Evolutionary conservation across 2,329 filamentous ascomycete genomes (phyloP), one percentile per base, ranked within the genome.

Genomic region (Aureobasidium sp.): DNA sequence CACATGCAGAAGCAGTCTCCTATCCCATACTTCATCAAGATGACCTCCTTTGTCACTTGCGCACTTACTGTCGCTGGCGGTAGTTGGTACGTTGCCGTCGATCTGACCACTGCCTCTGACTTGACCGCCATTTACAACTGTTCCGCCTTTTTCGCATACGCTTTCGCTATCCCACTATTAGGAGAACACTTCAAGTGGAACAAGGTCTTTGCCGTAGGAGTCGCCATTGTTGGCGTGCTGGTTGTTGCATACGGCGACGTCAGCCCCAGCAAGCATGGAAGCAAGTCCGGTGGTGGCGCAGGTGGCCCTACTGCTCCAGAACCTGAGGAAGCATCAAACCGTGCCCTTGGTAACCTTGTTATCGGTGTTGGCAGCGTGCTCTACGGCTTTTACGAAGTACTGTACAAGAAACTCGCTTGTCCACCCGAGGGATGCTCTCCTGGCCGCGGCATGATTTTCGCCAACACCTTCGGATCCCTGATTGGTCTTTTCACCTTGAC

Each of bases 111-210:
- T 3, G 89, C 94, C 2, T 91, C 89, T 67, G 94, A 99, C 74
- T 77, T 99, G 69, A 99, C 94, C 0, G 94, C 94, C 60, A 99
- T 99, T 69, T 99, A 99, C 82, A 99, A 99, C 77, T 99, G 94
- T 80, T 96, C 90, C 59, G 93, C 94, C 63, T 99, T 99, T 77
- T 99, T 99, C 74, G 94, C 94, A 53, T 99, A 99, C 72, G 93
- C 90, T 13, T 99, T 99, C 73, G 95, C 90, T 50, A 91, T 99
- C 48, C 91, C 92, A 0, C 77, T 99, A 20, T 80, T 99, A 2
- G 86, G 89, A 62, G 94, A 99, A 74, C 90, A 88, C 67, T 77
- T 97, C 13, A 86, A 90, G 26, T 77, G 87, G 41, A 90, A 90
- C 76, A 99, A 99, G 78, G 87, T 91, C 32, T 73, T 95, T 56